Evolutionary conservation across 129 eudicot species (phyloP).

Genomic region (Flaveria sonorensis): DNA sequence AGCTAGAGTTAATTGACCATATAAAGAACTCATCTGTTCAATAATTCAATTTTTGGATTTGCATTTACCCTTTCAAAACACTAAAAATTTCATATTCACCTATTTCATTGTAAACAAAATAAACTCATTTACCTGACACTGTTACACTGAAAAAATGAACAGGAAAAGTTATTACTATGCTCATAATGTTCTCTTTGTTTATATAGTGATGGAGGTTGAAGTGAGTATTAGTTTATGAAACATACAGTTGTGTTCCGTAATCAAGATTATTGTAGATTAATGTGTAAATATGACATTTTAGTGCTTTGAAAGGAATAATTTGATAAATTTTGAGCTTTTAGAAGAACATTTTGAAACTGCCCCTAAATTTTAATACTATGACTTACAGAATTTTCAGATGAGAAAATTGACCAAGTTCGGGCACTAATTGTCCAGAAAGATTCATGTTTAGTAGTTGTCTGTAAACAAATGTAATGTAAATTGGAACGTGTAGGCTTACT

Average conservation of each 20-base stretch:
- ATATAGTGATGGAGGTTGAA: neutral
- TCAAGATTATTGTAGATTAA: no score
- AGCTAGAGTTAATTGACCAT: constrained; percentile 20
- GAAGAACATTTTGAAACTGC: neutral
- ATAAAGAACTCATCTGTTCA: neutral
- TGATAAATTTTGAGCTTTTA: constrained; percentile 5
- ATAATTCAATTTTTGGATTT: neutral
- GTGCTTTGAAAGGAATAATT: neutral
- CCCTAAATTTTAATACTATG: neutral
- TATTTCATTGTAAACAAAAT: neutral
- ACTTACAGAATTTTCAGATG: constrained; percentile 72
- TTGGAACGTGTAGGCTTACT: neutral
- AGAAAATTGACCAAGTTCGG: constrained; percentile 81
- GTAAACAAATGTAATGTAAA: constrained; percentile 27
- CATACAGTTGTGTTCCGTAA: neutral
- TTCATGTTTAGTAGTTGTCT: constrained; percentile 71
- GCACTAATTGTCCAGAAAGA: constrained; percentile 79
- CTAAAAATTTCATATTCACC: neutral
- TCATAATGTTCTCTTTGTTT: neutral
- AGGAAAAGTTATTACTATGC: neutral
- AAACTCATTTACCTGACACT: neutral
- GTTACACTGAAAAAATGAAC: neutral
- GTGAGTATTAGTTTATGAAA: neutral
- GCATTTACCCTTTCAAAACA: constrained; percentile 1
- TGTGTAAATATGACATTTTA: neutral